Percentiles rank a stretch among this genome's conserved stretches.
phyloP scores from a whole-genome alignment of 2,329 filamentous ascomycete species.

The Trichoderma endophyticum region DNA sequence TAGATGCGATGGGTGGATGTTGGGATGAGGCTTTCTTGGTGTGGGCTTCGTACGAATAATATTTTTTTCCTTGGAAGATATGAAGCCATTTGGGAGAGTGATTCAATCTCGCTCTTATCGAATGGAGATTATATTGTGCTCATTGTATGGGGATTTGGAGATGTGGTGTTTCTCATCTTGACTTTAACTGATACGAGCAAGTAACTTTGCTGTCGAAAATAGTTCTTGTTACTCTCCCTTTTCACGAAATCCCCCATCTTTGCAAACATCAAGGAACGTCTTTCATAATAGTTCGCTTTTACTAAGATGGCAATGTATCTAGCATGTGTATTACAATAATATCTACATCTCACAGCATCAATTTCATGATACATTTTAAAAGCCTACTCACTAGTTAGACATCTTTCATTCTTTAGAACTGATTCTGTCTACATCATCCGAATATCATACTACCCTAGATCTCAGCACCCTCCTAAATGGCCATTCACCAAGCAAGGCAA shows the following conservation, averaged over 20 bases:
- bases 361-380: too few species aligned
- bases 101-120: neutral
- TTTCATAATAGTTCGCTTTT: neutral
- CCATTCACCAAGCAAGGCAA: neutral
- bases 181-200: neutral
- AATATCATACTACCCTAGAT: neutral
- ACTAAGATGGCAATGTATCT: neutral
- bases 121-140: neutral
- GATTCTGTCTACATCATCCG: neutral
- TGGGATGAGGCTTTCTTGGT: neutral
- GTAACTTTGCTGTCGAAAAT: neutral
- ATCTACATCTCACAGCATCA: neutral
- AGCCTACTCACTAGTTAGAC: neutral
- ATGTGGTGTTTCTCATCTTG: neutral
- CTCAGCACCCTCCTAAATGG: neutral
- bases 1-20: neutral
- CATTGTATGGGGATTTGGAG: neutral
- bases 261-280: too few species aligned
- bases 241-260: neutral
- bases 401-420: neutral
- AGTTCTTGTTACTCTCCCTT: rapidly evolving
- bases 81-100: neutral
- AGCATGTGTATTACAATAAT: neutral
- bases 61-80: neutral
- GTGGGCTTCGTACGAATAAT: neutral